Conservation (phyloP, 2,329 filamentous ascomycete genomes). For the Scolecobasidium constrictum region DNA sequence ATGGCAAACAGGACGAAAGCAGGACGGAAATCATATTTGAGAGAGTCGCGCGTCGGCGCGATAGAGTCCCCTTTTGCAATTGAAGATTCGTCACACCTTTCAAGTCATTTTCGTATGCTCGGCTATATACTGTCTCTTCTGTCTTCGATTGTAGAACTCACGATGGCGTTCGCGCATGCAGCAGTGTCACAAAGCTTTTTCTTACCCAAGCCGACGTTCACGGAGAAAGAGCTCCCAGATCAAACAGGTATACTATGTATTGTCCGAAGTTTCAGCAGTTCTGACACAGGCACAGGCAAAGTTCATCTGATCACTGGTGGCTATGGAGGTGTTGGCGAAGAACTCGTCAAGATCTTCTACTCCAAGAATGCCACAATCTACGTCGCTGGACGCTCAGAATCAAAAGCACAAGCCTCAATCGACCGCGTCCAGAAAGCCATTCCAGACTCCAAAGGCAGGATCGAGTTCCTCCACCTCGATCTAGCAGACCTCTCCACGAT, state of each 20-base stretch:
- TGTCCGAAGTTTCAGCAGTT: not conserved
- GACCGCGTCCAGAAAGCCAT: constrained; percentile 20
- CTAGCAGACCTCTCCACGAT: constrained; percentile 23
- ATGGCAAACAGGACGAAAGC: too few species aligned
- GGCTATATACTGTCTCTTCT: too few species aligned
- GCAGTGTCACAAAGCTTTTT: constrained; percentile 7
- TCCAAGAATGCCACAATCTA: constrained; percentile 9
- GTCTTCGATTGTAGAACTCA: too few species aligned
- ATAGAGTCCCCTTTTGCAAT: too few species aligned
- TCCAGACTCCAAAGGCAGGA: constrained; percentile 7
- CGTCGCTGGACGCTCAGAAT: constrained; percentile 6
- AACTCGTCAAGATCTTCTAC: constrained; percentile 9
- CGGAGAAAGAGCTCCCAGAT: constrained; percentile 10
- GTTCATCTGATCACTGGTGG: constrained; percentile 10
- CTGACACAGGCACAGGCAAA: constrained; percentile 2
- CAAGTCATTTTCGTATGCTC: too few species aligned
- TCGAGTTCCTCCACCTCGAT: constrained; percentile 20
- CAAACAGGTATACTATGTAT: constrained; percentile 4
- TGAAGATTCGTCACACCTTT: too few species aligned
- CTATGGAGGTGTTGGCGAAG: constrained; percentile 5
- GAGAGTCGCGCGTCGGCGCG: too few species aligned
- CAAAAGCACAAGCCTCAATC: constrained; percentile 6
- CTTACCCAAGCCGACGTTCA: constrained; percentile 8
- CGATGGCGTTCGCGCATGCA: too few species aligned
- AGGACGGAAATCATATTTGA: too few species aligned